Evolutionary conservation across 108 stramenopile genomes (phyloP), one percentile per base, ranked within the genome.

Genomic region (Skeletonema tropicum): DNA sequence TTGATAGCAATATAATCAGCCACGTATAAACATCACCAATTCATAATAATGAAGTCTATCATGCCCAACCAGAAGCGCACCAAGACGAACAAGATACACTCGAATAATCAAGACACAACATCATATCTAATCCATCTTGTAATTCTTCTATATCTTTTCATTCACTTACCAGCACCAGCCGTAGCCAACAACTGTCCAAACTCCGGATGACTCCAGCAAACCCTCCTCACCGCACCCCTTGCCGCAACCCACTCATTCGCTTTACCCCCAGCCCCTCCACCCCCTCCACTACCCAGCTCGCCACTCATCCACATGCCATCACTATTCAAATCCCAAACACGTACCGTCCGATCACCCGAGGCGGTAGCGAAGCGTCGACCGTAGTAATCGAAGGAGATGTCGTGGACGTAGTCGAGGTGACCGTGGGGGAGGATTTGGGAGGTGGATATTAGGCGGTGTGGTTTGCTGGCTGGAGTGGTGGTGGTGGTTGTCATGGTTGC

Each of bases 151-250:
- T n/a, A 38, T 6, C 8, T 9, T 38, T 38, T 9, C 0, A 32
- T 32, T 9, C 36, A 65, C 71, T 68, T 49, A 79, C 77, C 77
- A 64, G 75, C 77, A n/a, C 96, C 95, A 73, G 91, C 93, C 8
- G 97, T 97, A 14, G 98, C 98, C 31, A 98, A 68, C 11, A 98
- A 59, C 76, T 90, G 91, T 29, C 98, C 97, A 84, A 95, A 98
- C 68, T 98, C 97, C 1, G 98, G 96, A 86, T 98, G 97, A 7
- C 92, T 95, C 97, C 97, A 98, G 42, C 79, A 83, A 26, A 98
- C 64, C 45, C 88, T 86, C 60, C 87, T 92, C 14, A 98, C 89
- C 8, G 87, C 83, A 11, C 95, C 94, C 23, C 85, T 80, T 74
- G 96, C 92, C 32, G 89, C 91, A 75, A 96, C 92, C 89, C 89